phyloP scores from a whole-genome alignment of 495 filamentous ascomycete species.

The Hypomontagnella monticulosa region DNA sequence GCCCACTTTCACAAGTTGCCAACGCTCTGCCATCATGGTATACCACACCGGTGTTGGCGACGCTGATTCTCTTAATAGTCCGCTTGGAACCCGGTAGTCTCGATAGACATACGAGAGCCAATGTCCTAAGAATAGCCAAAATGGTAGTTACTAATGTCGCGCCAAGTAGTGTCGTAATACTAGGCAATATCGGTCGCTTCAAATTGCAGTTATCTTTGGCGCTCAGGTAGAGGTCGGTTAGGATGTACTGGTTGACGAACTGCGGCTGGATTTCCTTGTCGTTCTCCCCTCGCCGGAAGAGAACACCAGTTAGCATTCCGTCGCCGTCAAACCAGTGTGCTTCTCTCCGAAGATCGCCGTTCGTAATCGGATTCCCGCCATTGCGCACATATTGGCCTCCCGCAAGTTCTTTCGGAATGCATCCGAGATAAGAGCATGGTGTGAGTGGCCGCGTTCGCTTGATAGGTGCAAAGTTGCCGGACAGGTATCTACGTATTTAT shows the following conservation, averaged over 20 bases:
- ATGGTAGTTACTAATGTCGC: conserved; percentile 58
- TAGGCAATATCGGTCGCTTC: conserved; percentile 64
- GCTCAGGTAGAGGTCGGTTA: conserved; percentile 69
- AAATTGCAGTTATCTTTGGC: conserved; percentile 54
- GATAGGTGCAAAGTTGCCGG: conserved; percentile 73
- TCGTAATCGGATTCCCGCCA: conserved; percentile 71
- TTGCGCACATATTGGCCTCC: conserved; percentile 76
- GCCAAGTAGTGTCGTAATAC: conserved; percentile 68
- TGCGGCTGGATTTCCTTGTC: conserved; percentile 56
- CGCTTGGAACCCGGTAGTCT: conserved; percentile 62
- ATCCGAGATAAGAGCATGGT: conserved; percentile 61
- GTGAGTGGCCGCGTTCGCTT: conserved; percentile 57
- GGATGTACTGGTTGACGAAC: conserved; percentile 71
- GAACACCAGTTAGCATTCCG: conserved; percentile 73
- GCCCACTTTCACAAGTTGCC: conserved; percentile 73
- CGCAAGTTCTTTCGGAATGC: conserved; percentile 66
- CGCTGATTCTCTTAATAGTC: conserved; percentile 68
- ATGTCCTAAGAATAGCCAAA: conserved; percentile 58
- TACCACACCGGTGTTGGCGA: conserved; percentile 69
- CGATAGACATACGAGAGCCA: conserved; percentile 63
- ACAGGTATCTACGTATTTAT: conserved; percentile 58
- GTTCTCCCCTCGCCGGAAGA: conserved; percentile 55
- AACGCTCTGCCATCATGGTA: conserved; percentile 73
- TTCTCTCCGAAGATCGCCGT: conserved; percentile 63
- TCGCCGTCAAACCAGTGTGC: conserved; percentile 78